Evolutionary conservation across 2,329 filamentous ascomycete species (phyloP), one percentile per base, ranked within the genome.

Genomic region (Exophiala mesophila): DNA sequence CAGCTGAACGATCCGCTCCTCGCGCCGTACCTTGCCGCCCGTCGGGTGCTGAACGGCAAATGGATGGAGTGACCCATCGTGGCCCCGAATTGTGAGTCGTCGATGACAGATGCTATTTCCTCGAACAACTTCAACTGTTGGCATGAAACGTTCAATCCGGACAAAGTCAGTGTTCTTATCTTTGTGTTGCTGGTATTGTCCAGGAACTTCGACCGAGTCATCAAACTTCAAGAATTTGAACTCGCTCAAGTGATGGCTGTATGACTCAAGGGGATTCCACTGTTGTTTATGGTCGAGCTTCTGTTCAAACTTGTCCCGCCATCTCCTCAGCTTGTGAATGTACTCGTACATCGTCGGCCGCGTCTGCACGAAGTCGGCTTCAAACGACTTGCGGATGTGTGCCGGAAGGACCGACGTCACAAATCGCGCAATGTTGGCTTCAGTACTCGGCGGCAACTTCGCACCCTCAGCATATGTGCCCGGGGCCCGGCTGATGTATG

Each of bases 101-200:
- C 92, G 81, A 65, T 97, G 90, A 37, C 90, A 97, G 20, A 89
- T 83, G 41, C 88, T 88, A 56, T 94, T 88, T 7, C 84, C 87
- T 41, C 92, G 83, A 30, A 98, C 86, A 39, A 97, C 75, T 56
- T 98, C 90, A 15, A 99, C 88, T 53, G 92, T 86, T 7, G 94
- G 89, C 56, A 98, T 68, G 77, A 98, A 98, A 17, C 90, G 84
- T 63, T 98, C 94, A 53, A 98, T 97, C 33, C 89, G 84, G 53
- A 98, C 83, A 61, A 99, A 98, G 63, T 98, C 92, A 57, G 94
- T 88, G 63, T 98, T 98, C 77, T 97, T 98, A 59, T 99, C 94
- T 64, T 92, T 94, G 68, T 96, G 92, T 61, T 94, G 83, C 50
- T 96, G 71, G 63, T 99, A 99, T 62, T 99, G 92, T 1, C 92